Base-by-base conservation (phyloP, 192 early-diverging fungal genomes). In the Coemansia sp. region DNA sequence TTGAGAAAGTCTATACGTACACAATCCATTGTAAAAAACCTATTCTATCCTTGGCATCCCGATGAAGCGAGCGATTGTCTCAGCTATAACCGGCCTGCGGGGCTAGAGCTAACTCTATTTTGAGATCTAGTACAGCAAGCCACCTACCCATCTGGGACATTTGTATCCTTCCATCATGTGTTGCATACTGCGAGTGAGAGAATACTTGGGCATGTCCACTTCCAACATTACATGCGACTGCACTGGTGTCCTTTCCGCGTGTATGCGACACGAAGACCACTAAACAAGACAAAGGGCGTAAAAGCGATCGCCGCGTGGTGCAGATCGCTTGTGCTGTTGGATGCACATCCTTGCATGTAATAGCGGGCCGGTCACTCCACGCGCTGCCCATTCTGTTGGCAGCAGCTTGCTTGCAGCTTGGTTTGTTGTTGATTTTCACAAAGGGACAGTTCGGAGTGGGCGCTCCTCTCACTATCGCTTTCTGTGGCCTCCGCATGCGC, bases 361-460 rank as follows among this genome's bases (percentile, higher is more conserved):
- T 26, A 26, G 48, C 48, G 48, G 48, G 9, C 24, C 26, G 21
- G 48, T 23, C 10, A 9, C 48, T 51, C 51, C 51, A 55, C 31
- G 51, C 16, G 51, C 5, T 31, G 51, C 26, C 51, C 51, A 55
- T 55, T 46, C 20, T 46, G 43, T 9, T n/a, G 20, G 43, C 43
- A 20, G 7, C 51, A 55, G 33, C 26, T 33, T 23, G 51, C 31
- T 55, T 55, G 51, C 51, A 55, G 13, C 34, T 37, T 38, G 31
- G 26, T 51, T 64, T 55, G 59, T 60, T 60, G 36, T 60, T 60
- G 59, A 40, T 60, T 34, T 60, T 39, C 60, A 61, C 60, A 61
- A 61, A 61, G 59, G 34, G 26, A 16, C 51, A 26, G 28, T n/a
- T 7, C 13, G 26, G 51, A 7, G 28, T 31, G 51, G 33, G 14